Evolutionary conservation across 441 rosid species (phyloP).

Genomic region (Brassica balearica): DNA sequence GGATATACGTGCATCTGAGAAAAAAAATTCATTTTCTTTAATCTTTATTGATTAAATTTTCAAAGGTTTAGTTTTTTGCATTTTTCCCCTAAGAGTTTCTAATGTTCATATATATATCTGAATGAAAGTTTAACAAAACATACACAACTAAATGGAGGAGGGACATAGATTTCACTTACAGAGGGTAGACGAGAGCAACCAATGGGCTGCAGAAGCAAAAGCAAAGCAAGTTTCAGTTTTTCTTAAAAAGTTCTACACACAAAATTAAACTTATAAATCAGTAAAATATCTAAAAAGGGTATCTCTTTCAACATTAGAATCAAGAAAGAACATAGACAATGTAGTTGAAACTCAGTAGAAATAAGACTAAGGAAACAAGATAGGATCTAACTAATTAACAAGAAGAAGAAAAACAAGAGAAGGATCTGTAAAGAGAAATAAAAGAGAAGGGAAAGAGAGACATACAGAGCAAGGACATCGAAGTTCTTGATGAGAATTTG

Average conservation of each 20-base stretch:
- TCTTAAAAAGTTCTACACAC: neutral
- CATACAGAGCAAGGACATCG: conserved; percentile 91
- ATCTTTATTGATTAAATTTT: conserved; percentile 4
- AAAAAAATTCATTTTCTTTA: neutral
- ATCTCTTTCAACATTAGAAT: neutral
- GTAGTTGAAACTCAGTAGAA: conserved; percentile 20
- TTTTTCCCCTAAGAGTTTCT: neutral
- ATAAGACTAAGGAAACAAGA: conserved; percentile 7
- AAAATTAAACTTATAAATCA: conserved; percentile 10
- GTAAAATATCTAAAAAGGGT: conserved; percentile 1
- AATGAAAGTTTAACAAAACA: neutral
- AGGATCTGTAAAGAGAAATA: conserved; percentile 13
- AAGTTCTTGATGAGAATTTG: conserved; percentile 83
- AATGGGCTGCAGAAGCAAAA: conserved; percentile 69
- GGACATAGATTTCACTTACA: conserved; percentile 58
- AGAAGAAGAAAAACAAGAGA: conserved; percentile 12
- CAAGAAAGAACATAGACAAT: conserved; percentile 15
- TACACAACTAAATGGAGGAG: neutral
- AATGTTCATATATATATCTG: neutral
- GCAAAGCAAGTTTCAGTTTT: conserved; percentile 20
- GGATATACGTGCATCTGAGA: conserved; percentile 33
- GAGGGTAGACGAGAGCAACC: conserved; percentile 83
- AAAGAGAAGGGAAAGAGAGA: conserved; percentile 4
- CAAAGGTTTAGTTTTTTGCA: neutral
- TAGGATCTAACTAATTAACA: neutral